Percentiles rank a stretch among this genome's conserved stretches.
Conservation (phyloP, 768 basidiomycete species). For the Lenzites betulinus region DNA sequence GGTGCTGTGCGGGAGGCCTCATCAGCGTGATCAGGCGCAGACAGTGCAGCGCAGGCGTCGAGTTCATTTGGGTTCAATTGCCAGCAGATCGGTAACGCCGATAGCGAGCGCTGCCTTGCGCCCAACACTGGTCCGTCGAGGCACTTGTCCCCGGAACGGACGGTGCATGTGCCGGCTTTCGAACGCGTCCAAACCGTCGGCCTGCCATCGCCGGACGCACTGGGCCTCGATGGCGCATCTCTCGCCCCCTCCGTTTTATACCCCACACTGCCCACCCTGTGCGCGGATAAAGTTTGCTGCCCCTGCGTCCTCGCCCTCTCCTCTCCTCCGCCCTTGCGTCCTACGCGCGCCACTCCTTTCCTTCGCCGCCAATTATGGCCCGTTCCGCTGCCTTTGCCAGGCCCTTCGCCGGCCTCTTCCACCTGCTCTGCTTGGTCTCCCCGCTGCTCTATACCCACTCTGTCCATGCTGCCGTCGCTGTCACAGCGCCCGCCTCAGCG, state of each 20-base stretch:
- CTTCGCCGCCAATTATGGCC: constrained; percentile 8
- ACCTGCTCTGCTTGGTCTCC: constrained; percentile 5
- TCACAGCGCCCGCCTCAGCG: constrained; percentile 31
- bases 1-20: not conserved
- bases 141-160: constrained; percentile 4
- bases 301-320: constrained; percentile 6
- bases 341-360: constrained; percentile 17
- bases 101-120: not conserved
- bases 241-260: constrained; percentile 5
- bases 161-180: not conserved
- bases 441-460: not conserved
- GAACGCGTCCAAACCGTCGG: not conserved
- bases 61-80: not conserved
- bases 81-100: not conserved
- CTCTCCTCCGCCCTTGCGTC: constrained; percentile 2
- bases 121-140: not conserved
- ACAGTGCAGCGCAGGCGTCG: not conserved
- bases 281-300: not conserved
- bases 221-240: not conserved
- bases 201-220: constrained; percentile 12
- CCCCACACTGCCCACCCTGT: not conserved
- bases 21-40: not conserved
- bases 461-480: constrained; percentile 20
- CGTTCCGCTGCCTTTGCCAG: not conserved
- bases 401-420: not conserved